Base-by-base conservation (phyloP, 2,329 filamentous ascomycete genomes). In the Cytospora piceae region DNA sequence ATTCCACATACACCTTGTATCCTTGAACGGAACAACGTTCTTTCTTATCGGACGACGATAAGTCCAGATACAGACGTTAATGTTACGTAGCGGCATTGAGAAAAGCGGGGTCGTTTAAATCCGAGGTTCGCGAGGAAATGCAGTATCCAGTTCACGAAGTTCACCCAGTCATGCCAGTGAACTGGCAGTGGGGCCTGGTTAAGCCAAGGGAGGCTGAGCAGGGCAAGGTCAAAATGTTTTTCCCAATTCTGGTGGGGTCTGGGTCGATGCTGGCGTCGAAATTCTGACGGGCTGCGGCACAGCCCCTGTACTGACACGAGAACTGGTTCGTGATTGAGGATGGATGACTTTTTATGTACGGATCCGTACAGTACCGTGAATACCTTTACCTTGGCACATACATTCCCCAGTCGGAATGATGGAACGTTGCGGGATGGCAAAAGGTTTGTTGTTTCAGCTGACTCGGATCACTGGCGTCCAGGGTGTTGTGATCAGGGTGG, bases 191-290 rank as follows among this genome's bases (percentile, higher is more conserved):
- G 61, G 39, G 24, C 52, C 9, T 37, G 53, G 37, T 37, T 22
- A 12, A 63, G 61, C 61, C 42, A 57, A 57, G 22, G 46, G 61
- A 57, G 42, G 61, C 61, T 51, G 61, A 63, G 61, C 49, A 52
- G 29, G 39, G 53, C 39, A 51, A 46, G 37, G 39, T 42, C 24
- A 39, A 39, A 15, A 8, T 11, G 8, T 11, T 42, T 42, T 42
- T 49, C 46, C 46, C 49, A 34, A 31, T 52, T 54, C 31, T 34
- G 51, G 49, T 42, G 34, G 59, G 46, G 12, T 17, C 34, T 31
- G n/a, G 20, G 20, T 17, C 42, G n/a, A 4, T 17, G 12, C 3
- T 14, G 37, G 37, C 5, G 17, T n/a, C 39, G 4, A 42, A n/a
- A n/a, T 8, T 42, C 39, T 42, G 39, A 37, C 14, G 12, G 34